These are phyloP conservation scores for Aphanomyces astaci DNA, from an alignment of 352 stramenopile genomes.

Conservation along the genomic window DNA sequence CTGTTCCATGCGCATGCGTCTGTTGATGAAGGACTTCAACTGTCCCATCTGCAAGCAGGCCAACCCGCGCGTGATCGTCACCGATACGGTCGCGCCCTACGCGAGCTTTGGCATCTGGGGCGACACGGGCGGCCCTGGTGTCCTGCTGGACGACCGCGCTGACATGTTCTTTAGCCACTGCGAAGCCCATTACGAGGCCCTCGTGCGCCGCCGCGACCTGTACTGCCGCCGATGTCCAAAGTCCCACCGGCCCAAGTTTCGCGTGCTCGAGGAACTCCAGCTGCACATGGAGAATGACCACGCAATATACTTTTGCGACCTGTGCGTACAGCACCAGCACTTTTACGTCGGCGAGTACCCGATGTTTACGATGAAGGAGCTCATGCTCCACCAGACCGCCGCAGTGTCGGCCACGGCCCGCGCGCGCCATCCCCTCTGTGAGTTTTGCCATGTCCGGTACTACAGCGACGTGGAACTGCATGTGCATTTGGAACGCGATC, in stretches of 20 bases:
- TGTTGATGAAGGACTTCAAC: slow-evolving; percentile 67
- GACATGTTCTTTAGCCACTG: slow-evolving; percentile 78
- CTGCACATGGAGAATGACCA: slow-evolving; percentile 62
- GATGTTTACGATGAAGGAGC: slow-evolving; percentile 59
- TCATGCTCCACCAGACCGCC: slow-evolving; percentile 56
- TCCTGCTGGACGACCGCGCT: slow-evolving; percentile 56
- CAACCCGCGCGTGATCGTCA: slow-evolving; percentile 61
- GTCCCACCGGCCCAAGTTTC: slow-evolving; percentile 36
- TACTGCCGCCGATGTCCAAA: slow-evolving; percentile 29
- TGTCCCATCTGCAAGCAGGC: slow-evolving; percentile 76
- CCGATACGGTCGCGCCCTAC: slow-evolving; percentile 32
- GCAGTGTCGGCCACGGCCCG: slow-evolving; percentile 41
- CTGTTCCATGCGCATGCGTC: slow-evolving; percentile 72
- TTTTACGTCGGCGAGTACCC: slow-evolving; percentile 79
- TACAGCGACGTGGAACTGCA: slow-evolving; percentile 82
- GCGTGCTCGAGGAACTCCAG: slow-evolving; percentile 49
- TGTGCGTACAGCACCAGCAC: slow-evolving; percentile 64
- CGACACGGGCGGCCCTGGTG: slow-evolving; percentile 48
- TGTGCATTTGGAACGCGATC: slow-evolving; percentile 80
- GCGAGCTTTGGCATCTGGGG: slow-evolving; percentile 75
- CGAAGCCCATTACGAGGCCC: slow-evolving; percentile 44
- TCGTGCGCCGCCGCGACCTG: slow-evolving; percentile 52
- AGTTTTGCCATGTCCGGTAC: slow-evolving; percentile 83
- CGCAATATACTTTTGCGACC: slow-evolving; percentile 63
- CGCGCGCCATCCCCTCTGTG: slow-evolving; percentile 81